A percentile compares a stretch with the other conserved stretches of the same genome.
Conservation (phyloP, 2,329 filamentous ascomycete genomes). For the Alternaria incomplexa region DNA sequence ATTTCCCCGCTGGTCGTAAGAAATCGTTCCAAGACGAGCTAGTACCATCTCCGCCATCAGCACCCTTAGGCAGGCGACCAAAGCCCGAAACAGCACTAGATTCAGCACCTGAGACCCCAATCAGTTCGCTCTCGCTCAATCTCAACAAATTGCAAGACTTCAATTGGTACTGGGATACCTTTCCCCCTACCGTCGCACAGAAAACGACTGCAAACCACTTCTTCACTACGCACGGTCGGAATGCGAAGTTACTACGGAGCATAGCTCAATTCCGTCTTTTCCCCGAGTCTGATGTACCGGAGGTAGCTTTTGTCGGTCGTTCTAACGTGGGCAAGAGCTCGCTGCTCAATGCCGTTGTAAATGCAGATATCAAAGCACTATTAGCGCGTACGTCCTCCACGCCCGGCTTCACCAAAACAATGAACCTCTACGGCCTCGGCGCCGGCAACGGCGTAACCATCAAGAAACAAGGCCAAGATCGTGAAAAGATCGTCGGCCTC, state of each 20-base stretch:
- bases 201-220: conserved; percentile 51
- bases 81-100: neutral
- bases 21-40: neutral
- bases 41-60: conserved; percentile 24
- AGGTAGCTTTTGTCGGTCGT: conserved; percentile 71
- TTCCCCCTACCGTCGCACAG: conserved; percentile 40
- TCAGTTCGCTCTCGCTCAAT: conserved; percentile 6
- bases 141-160: conserved; percentile 19
- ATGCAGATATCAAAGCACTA: conserved; percentile 52
- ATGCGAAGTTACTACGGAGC: conserved; percentile 64
- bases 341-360: conserved; percentile 66
- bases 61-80: conserved; percentile 1
- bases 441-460: conserved; percentile 30
- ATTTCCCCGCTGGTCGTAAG: neutral
- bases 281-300: conserved; percentile 60
- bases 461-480: conserved; percentile 21
- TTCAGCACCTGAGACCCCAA: conserved; percentile 7
- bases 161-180: conserved; percentile 46
- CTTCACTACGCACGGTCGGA: conserved; percentile 48
- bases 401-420: conserved; percentile 66
- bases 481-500: conserved; percentile 43
- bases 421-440: conserved; percentile 71
- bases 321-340: conserved; percentile 75
- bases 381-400: conserved; percentile 60
- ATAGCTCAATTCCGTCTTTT: conserved; percentile 66